Percentiles rank a stretch among this genome's conserved stretches.
These are phyloP conservation scores for Corymbia calophylla DNA, from an alignment of 441 rosid genomes.

Conservation along the genomic window DNA sequence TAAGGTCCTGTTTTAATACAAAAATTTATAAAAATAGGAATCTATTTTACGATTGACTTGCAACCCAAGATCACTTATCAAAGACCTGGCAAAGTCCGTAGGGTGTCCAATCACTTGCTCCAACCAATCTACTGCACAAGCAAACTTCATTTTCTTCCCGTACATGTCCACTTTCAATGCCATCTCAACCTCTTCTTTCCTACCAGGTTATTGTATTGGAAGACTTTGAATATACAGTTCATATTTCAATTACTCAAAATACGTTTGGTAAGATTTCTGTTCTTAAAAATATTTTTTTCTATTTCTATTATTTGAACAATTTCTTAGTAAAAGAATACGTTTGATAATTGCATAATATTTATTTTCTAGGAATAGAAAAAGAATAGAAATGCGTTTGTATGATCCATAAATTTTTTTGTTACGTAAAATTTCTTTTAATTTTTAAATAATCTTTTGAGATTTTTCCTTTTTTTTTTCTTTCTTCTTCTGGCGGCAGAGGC, in stretches of 20 bases:
- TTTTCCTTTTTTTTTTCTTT: no score
- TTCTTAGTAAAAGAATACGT: no score
- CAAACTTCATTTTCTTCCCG: neutral
- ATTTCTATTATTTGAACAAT: no score
- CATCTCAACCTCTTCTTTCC: neutral
- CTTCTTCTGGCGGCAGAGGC: no score
- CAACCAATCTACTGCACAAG: neutral
- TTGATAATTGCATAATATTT: no score
- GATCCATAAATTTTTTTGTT: no score
- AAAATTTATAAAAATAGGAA: neutral
- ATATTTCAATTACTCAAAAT: neutral
- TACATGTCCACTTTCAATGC: neutral
- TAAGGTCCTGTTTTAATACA: neutral
- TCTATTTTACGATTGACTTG: neutral
- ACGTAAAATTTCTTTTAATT: no score
- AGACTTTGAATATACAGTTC: neutral
- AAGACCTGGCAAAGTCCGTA: neutral
- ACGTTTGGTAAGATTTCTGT: no score
- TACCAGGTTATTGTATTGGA: neutral
- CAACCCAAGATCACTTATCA: neutral
- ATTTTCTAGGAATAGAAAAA: no score
- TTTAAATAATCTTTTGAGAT: no score
- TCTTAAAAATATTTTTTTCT: no score
- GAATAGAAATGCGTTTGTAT: no score
- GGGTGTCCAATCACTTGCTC: neutral